Percentiles rank a stretch among this genome's conserved stretches.
phyloP scores from a whole-genome alignment of 2,329 filamentous ascomycete species.

The Aspergillus carbonarius region DNA sequence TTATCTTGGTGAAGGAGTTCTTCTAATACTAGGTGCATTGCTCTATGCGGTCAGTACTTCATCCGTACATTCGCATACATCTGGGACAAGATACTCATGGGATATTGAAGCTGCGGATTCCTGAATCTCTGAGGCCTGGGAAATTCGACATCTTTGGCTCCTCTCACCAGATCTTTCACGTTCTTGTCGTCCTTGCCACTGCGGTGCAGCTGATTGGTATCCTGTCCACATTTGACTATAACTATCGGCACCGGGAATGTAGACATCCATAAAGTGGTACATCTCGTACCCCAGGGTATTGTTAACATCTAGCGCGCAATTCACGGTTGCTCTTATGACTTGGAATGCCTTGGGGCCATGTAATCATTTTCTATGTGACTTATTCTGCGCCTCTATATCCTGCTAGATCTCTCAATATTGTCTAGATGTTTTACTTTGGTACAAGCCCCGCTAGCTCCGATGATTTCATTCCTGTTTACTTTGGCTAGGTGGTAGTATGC shows the following conservation, averaged over 20 bases:
- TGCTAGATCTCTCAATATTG: too few relatives aligned
- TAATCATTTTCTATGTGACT: too few relatives aligned
- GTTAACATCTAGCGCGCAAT: too few relatives aligned
- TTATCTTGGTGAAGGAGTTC: constrained; percentile 17
- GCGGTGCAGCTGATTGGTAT: constrained; percentile 20
- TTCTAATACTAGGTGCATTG: constrained; percentile 25
- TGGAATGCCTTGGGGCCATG: too few relatives aligned
- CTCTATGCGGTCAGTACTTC: constrained; percentile 28
- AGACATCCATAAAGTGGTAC: not conserved
- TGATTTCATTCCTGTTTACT: too few relatives aligned
- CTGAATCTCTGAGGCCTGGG: constrained; percentile 22
- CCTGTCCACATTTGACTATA: constrained; percentile 18
- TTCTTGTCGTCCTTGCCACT: constrained; percentile 24
- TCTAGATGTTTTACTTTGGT: too few relatives aligned
- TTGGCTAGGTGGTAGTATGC: too few relatives aligned
- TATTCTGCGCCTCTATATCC: too few relatives aligned
- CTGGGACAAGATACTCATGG: not conserved
- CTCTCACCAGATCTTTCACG: constrained; percentile 24
- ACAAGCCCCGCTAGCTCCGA: too few relatives aligned
- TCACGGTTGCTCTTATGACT: too few relatives aligned
- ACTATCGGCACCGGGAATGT: not conserved
- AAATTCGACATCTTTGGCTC: constrained; percentile 22
- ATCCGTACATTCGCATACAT: constrained; percentile 8
- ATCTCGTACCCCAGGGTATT: not conserved
- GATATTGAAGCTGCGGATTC: constrained; percentile 16